Percentiles rank a stretch among this genome's conserved stretches.
Conservation (phyloP, 495 filamentous ascomycete species). For the Hypomontagnella submonticulosa region DNA sequence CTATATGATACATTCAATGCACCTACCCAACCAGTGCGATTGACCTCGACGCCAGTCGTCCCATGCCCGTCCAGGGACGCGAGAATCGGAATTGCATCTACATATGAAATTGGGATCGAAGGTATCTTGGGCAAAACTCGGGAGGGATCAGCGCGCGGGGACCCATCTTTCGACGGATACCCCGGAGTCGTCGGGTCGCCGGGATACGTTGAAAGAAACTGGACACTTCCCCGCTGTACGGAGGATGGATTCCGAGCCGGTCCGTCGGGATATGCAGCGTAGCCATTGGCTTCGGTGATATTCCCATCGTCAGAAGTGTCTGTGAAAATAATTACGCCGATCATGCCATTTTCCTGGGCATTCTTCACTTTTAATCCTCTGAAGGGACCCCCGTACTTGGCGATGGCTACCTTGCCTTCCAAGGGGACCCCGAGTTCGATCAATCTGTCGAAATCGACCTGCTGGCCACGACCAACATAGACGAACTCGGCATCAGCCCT, state of each 20-base stretch:
- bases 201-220: conserved; percentile 72
- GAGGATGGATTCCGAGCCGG: conserved; percentile 82
- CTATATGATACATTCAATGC: conserved; percentile 84
- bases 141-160: conserved; percentile 71
- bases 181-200: conserved; percentile 83
- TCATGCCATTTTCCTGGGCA: conserved; percentile 85
- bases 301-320: conserved; percentile 85
- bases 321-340: conserved; percentile 81
- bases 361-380: conserved; percentile 87
- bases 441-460: conserved; percentile 80
- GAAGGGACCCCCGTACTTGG: conserved; percentile 82
- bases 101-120: conserved; percentile 86
- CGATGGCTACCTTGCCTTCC: conserved; percentile 81
- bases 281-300: conserved; percentile 78
- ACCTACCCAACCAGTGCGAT: conserved; percentile 73
- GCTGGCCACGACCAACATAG: conserved; percentile 82
- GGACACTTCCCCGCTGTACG: conserved; percentile 83
- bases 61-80: conserved; percentile 84
- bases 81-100: conserved; percentile 80
- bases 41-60: conserved; percentile 75
- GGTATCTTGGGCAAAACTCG: conserved; percentile 78
- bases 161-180: conserved; percentile 85
- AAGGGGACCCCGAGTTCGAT: conserved; percentile 73
- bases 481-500: conserved; percentile 78
- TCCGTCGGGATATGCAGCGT: conserved; percentile 79